phyloP scores from a whole-genome alignment of 345 rosid species.

The Excoecaria agallocha region DNA sequence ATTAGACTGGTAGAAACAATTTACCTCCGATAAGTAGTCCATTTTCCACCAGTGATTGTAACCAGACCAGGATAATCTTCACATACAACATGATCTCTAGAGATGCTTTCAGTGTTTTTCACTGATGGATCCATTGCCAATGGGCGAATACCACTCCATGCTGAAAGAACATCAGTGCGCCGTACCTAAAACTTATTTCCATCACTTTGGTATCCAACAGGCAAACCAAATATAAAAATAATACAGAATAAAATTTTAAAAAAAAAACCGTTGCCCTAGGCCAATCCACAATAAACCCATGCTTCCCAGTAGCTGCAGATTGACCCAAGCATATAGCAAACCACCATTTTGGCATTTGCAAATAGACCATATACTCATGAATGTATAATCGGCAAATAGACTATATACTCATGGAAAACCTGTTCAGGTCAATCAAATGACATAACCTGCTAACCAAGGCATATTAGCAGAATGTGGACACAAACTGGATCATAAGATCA shows the following conservation, averaged over 20 bases:
- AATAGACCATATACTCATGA: neutral
- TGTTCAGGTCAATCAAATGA: neutral
- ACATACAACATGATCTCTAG: conserved; percentile 89
- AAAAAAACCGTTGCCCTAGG: too few relatives aligned
- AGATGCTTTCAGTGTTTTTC: conserved; percentile 89
- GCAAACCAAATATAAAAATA: conserved; percentile 17
- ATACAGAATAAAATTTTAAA: neutral
- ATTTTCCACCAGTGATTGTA: conserved; percentile 97
- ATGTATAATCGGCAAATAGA: neutral
- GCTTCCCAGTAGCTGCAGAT: neutral
- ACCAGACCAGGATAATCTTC: conserved; percentile 94
- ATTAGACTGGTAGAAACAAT: conserved; percentile 6
- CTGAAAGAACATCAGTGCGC: conserved; percentile 91
- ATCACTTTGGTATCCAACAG: conserved; percentile 17
- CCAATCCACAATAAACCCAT: neutral
- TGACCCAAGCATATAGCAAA: neutral
- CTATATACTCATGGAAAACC: neutral
- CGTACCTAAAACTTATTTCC: conserved; percentile 56
- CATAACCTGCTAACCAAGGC: neutral
- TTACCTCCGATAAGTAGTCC: conserved; percentile 97
- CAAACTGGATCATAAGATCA: neutral
- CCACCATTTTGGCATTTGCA: neutral
- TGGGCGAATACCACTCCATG: conserved; percentile 99
- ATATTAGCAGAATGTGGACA: neutral
- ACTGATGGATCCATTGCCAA: conserved; percentile 85